Percentiles rank a stretch among this genome's conserved stretches.
phyloP scores from a whole-genome alignment of 306 rosid genomes.

The Castanopsis chinensis region DNA sequence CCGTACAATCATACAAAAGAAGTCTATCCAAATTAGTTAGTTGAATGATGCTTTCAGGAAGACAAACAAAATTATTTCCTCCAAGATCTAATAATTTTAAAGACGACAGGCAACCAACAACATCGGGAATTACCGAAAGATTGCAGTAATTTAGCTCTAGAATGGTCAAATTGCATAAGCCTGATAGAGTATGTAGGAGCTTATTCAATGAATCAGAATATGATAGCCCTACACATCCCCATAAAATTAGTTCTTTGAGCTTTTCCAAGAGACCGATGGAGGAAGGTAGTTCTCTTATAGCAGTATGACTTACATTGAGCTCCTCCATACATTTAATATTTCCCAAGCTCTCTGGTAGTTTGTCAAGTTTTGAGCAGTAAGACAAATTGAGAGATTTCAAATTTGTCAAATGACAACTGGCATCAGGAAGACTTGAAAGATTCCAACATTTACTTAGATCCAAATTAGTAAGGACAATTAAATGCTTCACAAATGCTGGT shows the following conservation, averaged over 20 bases:
- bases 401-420: not conserved
- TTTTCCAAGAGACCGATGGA: not conserved
- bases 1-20: accelerated
- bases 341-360: not conserved
- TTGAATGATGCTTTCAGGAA: no score
- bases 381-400: no score
- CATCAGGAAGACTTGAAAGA: not conserved
- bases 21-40: accelerated
- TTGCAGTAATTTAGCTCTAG: not conserved
- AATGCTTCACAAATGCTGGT: not conserved
- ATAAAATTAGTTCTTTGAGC: accelerated
- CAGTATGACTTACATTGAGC: accelerated
- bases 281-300: not conserved
- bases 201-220: no score
- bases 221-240: not conserved
- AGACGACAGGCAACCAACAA: no score
- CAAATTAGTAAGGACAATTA: not conserved
- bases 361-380: not conserved
- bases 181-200: not conserved
- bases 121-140: not conserved
- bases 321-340: not conserved
- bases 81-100: accelerated
- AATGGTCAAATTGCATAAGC: not conserved
- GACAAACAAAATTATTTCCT: no score
- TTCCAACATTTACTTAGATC: not conserved